Percentiles rank a stretch among this genome's conserved stretches.
Evolutionary conservation across 345 rosid species (phyloP).

Genomic region (Hypericum androsaemum): DNA sequence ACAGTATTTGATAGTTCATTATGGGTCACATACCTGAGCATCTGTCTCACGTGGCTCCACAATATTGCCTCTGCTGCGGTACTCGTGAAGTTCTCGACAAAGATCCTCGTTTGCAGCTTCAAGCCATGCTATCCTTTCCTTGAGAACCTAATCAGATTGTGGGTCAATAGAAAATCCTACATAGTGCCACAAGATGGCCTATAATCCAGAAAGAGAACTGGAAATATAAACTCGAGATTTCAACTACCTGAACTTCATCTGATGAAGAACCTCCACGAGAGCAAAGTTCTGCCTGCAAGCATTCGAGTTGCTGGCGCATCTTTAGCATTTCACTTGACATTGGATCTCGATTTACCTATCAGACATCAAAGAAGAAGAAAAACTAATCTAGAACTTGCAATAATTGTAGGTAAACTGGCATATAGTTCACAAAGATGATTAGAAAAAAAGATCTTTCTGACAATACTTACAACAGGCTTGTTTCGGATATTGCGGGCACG

Average conservation of each 20-base stretch:
- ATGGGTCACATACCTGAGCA: not conserved
- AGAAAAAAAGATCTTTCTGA: too few species aligned
- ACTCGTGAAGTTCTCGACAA: conserved; percentile 5
- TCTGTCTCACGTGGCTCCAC: conserved; percentile 4
- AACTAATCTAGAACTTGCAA: not conserved
- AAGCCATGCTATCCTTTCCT: conserved; percentile 7
- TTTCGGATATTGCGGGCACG: conserved; percentile 9
- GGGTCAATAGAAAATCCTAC: not conserved
- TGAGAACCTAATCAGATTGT: not conserved
- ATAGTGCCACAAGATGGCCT: not conserved
- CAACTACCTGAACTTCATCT: conserved; percentile 2
- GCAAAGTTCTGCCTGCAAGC: conserved; percentile 6
- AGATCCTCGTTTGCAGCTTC: conserved; percentile 9
- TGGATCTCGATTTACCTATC: conserved; percentile 5
- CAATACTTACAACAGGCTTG: conserved; percentile 9
- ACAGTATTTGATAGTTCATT: conserved; percentile 2
- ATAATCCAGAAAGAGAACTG: not conserved
- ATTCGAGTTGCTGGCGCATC: conserved; percentile 7
- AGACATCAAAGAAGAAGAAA: not conserved
- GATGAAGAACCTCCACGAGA: conserved; percentile 1
- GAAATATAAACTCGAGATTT: not conserved
- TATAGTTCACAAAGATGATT: too few species aligned
- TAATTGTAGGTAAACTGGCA: too few species aligned
- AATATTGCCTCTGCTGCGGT: conserved; percentile 3
- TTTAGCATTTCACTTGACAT: conserved; percentile 8